Percentiles rank a stretch among this genome's conserved stretches.
Evolutionary conservation across 1,139 yeast genomes (phyloP).

Genomic region (Saccharomyces pastorianus): DNA sequence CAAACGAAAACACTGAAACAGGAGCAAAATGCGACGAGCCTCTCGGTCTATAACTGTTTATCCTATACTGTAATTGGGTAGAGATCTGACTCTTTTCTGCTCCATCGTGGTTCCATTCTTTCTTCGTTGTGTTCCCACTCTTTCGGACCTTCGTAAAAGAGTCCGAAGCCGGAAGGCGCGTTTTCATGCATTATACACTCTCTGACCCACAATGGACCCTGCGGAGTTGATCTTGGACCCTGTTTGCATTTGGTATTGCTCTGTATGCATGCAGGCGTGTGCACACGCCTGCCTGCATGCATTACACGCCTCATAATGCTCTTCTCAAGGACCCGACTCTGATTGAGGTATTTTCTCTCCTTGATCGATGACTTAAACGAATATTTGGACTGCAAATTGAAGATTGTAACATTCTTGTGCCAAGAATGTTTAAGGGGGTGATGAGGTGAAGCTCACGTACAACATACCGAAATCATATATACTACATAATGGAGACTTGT

Average conservation of each 20-base stretch:
- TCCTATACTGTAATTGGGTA: not conserved
- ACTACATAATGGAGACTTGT: not conserved
- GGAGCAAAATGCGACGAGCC: not conserved
- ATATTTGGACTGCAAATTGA: not conserved
- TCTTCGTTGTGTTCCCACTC: not conserved
- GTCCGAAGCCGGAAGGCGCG: slow-evolving; percentile 1
- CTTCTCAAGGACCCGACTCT: not conserved
- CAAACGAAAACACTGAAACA: not conserved
- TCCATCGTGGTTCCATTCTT: not conserved
- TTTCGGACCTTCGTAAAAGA: not conserved
- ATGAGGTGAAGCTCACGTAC: not conserved
- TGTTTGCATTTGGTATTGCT: not conserved
- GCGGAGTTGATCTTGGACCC: not conserved
- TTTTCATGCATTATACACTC: not conserved
- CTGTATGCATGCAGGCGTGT: not conserved
- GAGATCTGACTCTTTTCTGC: not conserved
- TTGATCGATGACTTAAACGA: not conserved
- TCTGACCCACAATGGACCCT: not conserved
- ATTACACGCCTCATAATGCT: too few species aligned
- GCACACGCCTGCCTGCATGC: not conserved
- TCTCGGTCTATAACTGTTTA: not conserved
- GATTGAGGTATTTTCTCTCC: not conserved
- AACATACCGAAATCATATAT: too few species aligned
- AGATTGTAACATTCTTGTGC: not conserved
- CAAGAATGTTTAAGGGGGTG: not conserved